Evolutionary conservation across 768 basidiomycete genomes (phyloP).

Genomic region (Thelephora ganbajun): DNA sequence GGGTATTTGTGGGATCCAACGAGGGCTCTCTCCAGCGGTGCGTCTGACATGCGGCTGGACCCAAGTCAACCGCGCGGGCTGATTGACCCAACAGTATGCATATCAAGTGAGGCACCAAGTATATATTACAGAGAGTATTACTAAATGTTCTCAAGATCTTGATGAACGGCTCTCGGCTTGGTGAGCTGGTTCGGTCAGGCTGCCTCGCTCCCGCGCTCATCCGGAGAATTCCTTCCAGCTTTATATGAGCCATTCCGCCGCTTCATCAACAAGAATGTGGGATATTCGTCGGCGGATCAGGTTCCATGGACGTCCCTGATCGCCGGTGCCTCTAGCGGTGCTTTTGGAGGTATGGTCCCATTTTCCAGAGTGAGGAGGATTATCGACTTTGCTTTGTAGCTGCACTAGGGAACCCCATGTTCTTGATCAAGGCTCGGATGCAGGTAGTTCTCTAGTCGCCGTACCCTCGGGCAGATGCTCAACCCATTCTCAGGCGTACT

Average conservation of each 20-base stretch:
- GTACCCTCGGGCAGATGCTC: not conserved
- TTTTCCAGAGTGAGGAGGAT: not conserved
- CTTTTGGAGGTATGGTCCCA: constrained; percentile 62
- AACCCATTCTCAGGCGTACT: constrained; percentile 56
- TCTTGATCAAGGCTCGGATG: constrained; percentile 95
- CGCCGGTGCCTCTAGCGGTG: constrained; percentile 84
- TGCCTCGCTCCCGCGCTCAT: too few relatives aligned
- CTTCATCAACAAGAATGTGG: constrained; percentile 52
- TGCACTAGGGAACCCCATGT: constrained; percentile 76
- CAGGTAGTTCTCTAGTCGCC: constrained; percentile 35
- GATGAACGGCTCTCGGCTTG: constrained; percentile 82
- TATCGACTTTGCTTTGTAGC: constrained; percentile 24
- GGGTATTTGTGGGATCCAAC: constrained; percentile 82
- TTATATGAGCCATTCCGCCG: constrained; percentile 91
- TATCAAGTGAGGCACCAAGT: constrained; percentile 62
- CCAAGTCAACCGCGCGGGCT: constrained; percentile 14
- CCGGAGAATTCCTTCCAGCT: constrained; percentile 31
- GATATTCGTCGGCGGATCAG: constrained; percentile 48
- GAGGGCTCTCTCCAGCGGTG: constrained; percentile 85
- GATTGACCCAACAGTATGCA: constrained; percentile 43
- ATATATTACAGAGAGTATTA: not conserved
- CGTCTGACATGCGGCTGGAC: constrained; percentile 6
- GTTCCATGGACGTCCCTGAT: constrained; percentile 63
- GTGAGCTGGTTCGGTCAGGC: constrained; percentile 21
- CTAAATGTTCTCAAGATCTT: constrained; percentile 45